phyloP scores from a whole-genome alignment of 83 land plant species.

The Picea mariana region DNA sequence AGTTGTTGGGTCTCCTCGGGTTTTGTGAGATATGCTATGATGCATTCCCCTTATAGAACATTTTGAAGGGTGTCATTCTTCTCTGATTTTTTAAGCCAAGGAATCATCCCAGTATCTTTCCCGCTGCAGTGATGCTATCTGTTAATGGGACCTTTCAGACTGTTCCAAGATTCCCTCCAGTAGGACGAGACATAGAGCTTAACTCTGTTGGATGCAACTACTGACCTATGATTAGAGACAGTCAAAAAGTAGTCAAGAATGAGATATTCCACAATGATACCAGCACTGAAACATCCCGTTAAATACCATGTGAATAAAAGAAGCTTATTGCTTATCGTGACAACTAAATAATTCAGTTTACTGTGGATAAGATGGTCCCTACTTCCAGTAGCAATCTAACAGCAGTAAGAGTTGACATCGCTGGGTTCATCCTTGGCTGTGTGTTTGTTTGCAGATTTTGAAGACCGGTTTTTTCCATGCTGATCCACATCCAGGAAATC shows the following conservation, averaged over 20 bases:
- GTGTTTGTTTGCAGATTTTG: slow-evolving; percentile 56
- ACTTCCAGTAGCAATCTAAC: not conserved
- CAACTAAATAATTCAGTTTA: not conserved
- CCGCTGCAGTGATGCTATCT: no score
- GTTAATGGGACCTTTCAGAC: not conserved
- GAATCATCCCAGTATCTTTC: slow-evolving; percentile 1
- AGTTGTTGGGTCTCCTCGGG: not conserved
- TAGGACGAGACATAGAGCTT: not conserved
- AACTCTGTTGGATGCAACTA: not conserved
- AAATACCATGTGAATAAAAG: not conserved
- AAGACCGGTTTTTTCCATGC: slow-evolving; percentile 98
- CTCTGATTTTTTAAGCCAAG: not conserved
- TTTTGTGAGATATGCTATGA: not conserved
- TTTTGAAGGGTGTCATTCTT: not conserved
- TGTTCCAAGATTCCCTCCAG: not conserved
- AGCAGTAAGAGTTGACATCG: not conserved
- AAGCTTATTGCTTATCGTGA: not conserved
- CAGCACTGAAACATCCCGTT: not conserved
- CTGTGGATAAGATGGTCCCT: not conserved
- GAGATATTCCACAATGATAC: not conserved
- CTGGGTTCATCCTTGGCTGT: not conserved
- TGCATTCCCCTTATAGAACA: not conserved
- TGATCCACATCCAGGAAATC: slow-evolving; percentile 98
- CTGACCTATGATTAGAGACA: not conserved
- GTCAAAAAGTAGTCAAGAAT: not conserved